These are phyloP conservation scores for Aspergillus affinis DNA, from an alignment of 495 filamentous ascomycete species.

Conservation along the genomic window DNA sequence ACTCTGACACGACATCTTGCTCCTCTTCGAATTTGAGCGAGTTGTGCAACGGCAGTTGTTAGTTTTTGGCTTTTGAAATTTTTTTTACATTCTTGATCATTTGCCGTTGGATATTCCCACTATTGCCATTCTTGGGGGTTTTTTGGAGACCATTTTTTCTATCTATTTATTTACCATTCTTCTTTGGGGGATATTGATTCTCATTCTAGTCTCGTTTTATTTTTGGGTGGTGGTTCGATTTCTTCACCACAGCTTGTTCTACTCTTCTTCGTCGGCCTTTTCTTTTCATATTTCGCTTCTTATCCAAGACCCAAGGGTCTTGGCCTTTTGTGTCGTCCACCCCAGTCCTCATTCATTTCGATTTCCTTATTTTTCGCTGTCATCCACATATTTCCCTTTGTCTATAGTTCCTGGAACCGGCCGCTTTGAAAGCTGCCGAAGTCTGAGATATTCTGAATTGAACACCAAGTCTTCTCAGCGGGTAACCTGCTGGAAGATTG, in stretches of 20 bases:
- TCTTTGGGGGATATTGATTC: conserved; percentile 13
- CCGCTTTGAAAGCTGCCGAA: conserved; percentile 27
- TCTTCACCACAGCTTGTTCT: not conserved
- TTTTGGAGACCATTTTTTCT: conserved; percentile 14
- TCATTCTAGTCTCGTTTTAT: not conserved
- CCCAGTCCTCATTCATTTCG: conserved; percentile 26
- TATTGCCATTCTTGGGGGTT: conserved; percentile 11
- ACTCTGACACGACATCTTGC: conserved; percentile 32
- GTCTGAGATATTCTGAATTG: conserved; percentile 15
- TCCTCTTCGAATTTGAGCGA: conserved; percentile 29
- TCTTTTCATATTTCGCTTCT: conserved; percentile 10
- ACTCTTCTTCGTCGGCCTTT: not conserved
- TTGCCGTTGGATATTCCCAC: conserved; percentile 22
- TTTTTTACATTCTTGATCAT: conserved; percentile 20
- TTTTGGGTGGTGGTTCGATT: conserved; percentile 1
- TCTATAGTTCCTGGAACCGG: conserved; percentile 17
- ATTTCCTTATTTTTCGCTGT: conserved; percentile 22
- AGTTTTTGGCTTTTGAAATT: conserved; percentile 21
- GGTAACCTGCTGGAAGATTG: not conserved
- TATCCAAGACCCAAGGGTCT: conserved; percentile 6
- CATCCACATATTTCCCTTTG: conserved; percentile 31
- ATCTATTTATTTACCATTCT: conserved; percentile 12
- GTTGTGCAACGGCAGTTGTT: conserved; percentile 31
- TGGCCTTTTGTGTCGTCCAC: conserved; percentile 24
- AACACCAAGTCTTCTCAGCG: conserved; percentile 15